These are phyloP conservation scores for Crepidotus variabilis DNA, from an alignment of 768 basidiomycete genomes.

Conservation along the genomic window DNA sequence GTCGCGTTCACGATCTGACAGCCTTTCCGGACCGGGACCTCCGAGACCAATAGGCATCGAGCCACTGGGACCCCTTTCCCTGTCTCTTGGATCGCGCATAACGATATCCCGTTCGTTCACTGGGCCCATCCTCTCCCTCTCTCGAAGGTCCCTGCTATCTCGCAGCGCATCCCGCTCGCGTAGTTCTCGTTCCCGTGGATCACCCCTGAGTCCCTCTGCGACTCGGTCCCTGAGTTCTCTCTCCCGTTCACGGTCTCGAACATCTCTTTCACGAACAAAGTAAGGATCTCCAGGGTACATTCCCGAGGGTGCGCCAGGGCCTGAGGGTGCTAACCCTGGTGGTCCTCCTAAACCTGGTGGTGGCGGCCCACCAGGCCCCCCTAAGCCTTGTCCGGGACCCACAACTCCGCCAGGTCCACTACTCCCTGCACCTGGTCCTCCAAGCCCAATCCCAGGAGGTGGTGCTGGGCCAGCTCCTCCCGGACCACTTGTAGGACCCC, in stretches of 20 bases:
- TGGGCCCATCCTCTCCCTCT: neutral
- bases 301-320: constrained; percentile 1
- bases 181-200: constrained; percentile 5
- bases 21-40: neutral
- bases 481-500: neutral
- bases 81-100: constrained; percentile 7
- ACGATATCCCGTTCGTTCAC: constrained; percentile 6
- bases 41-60: constrained; percentile 1
- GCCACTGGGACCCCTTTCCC: neutral
- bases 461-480: constrained; percentile 1
- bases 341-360: constrained; percentile 10
- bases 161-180: constrained; percentile 1
- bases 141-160: neutral
- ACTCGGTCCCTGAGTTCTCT: constrained; percentile 1
- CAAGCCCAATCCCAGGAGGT: constrained; percentile 8
- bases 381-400: neutral
- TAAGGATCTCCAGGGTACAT: constrained; percentile 6
- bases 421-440: constrained; percentile 15
- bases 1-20: neutral
- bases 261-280: constrained; percentile 11
- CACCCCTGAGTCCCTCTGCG: constrained; percentile 6
- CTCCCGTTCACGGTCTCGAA: constrained; percentile 18
- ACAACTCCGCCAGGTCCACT: constrained; percentile 12
- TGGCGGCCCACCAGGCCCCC: constrained; percentile 12
- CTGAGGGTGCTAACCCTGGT: neutral